Conservation (phyloP, 208 protist genomes). For the Wallacemonas sp. region DNA sequence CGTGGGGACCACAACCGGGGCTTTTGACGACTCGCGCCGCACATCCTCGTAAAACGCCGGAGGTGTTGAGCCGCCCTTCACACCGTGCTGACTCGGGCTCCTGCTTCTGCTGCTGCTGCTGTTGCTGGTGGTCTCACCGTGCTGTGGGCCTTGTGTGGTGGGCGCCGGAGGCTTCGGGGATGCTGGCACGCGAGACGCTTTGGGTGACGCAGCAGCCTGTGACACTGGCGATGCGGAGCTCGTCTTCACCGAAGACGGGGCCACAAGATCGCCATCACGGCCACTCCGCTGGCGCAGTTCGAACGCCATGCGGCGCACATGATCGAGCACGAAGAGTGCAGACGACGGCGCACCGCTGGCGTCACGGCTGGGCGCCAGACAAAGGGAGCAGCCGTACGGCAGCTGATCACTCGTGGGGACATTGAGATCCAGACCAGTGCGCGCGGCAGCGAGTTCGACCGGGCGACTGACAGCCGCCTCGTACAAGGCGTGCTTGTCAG, state of each 20-base stretch:
- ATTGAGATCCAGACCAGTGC: neutral
- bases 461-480: neutral
- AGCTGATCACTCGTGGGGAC: neutral
- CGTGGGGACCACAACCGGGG: no score
- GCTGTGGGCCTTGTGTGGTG: no score
- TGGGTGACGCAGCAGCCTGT: no score
- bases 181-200: no score
- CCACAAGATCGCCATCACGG: no score
- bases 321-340: slow-evolving; percentile 7
- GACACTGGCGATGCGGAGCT: no score
- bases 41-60: slow-evolving; percentile 10
- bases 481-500: neutral
- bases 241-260: neutral
- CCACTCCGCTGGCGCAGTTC: no score
- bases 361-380: slow-evolving; percentile 5
- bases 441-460: neutral
- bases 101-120: no score
- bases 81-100: no score
- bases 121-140: no score
- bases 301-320: slow-evolving; percentile 4
- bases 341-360: neutral
- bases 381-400: slow-evolving; percentile 7
- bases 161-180: no score
- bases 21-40: neutral
- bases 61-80: neutral